Evolutionary conservation across 257 asterid genomes (phyloP).

Genomic region (Schizonepeta tenuifolia): DNA sequence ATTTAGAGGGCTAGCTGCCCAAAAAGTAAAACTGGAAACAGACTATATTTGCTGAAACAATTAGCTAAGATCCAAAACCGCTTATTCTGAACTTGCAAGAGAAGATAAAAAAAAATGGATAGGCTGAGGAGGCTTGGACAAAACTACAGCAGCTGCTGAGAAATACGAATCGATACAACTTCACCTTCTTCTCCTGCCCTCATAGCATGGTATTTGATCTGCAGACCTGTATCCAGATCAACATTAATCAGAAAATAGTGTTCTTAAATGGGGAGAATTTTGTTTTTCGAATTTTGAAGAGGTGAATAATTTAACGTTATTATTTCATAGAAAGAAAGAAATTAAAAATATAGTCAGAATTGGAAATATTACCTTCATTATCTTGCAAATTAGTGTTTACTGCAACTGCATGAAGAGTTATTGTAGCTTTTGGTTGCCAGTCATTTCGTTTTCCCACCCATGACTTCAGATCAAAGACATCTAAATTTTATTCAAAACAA

Average conservation of each 20-base stretch:
- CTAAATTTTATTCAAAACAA: slow-evolving; percentile 44
- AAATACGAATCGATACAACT: slow-evolving; percentile 79
- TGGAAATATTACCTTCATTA: slow-evolving; percentile 70
- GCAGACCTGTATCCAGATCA: slow-evolving; percentile 63
- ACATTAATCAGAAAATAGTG: slow-evolving; percentile 16
- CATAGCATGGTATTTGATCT: slow-evolving; percentile 77
- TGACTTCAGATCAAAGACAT: slow-evolving; percentile 65
- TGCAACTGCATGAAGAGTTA: slow-evolving; percentile 80
- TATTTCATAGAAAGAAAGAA: background rate
- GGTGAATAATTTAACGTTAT: background rate
- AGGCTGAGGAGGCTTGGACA: slow-evolving; percentile 1
- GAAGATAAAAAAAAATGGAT: slow-evolving; percentile 16
- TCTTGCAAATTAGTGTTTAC: slow-evolving; percentile 85
- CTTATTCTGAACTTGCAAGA: slow-evolving; percentile 17
- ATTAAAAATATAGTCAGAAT: background rate
- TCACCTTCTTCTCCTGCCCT: slow-evolving; percentile 79
- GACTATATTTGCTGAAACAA: background rate
- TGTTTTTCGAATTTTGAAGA: background rate
- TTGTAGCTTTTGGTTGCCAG: slow-evolving; percentile 89
- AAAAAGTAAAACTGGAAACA: slow-evolving; percentile 10
- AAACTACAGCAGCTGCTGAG: slow-evolving; percentile 78
- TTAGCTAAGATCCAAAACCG: background rate
- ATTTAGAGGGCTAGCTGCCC: slow-evolving; percentile 2
- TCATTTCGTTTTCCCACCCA: slow-evolving; percentile 80
- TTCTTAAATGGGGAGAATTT: background rate